Evolutionary conservation across 2,329 filamentous ascomycete genomes (phyloP).

Genomic region (Penicillium expansum): DNA sequence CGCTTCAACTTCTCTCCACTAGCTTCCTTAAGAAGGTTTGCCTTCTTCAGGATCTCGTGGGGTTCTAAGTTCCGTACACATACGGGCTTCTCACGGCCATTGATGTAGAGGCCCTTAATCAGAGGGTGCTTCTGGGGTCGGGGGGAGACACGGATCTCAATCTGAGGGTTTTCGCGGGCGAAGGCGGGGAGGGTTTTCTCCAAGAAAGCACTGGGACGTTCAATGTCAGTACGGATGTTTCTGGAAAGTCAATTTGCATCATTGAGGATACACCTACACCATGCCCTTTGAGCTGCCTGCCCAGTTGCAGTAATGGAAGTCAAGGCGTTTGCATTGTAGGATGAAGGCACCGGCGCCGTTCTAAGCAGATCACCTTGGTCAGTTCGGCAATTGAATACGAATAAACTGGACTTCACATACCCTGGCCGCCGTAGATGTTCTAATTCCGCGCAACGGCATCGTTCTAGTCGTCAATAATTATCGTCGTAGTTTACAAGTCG

Average conservation of each 20-base stretch:
- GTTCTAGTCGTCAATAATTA: slow-evolving; percentile 15
- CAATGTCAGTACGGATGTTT: background rate
- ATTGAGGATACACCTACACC: slow-evolving; percentile 62
- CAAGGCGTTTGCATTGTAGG: slow-evolving; percentile 91
- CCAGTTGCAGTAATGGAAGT: slow-evolving; percentile 97
- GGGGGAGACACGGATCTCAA: slow-evolving; percentile 90
- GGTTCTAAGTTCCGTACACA: slow-evolving; percentile 85
- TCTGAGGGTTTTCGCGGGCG: slow-evolving; percentile 74
- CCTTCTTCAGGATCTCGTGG: slow-evolving; percentile 78
- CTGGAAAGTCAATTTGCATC: background rate
- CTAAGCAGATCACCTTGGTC: slow-evolving; percentile 47
- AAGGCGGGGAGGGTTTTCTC: slow-evolving; percentile 72
- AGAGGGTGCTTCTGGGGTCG: slow-evolving; percentile 87
- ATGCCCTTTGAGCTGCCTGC: slow-evolving; percentile 90
- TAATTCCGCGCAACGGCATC: slow-evolving; percentile 50
- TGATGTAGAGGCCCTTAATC: slow-evolving; percentile 87
- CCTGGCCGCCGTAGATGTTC: slow-evolving; percentile 55
- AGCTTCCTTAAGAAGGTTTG: slow-evolving; percentile 47
- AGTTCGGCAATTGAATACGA: background rate
- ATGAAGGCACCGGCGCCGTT: slow-evolving; percentile 97
- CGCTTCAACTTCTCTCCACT: slow-evolving; percentile 51
- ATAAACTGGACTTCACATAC: slow-evolving; percentile 43
- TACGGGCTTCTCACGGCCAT: slow-evolving; percentile 78
- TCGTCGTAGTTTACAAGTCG: slow-evolving; percentile 4
- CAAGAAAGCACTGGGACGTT: slow-evolving; percentile 67